Conservation (phyloP, 139 green algal species). For the Ettlia oleoabundans region DNA sequence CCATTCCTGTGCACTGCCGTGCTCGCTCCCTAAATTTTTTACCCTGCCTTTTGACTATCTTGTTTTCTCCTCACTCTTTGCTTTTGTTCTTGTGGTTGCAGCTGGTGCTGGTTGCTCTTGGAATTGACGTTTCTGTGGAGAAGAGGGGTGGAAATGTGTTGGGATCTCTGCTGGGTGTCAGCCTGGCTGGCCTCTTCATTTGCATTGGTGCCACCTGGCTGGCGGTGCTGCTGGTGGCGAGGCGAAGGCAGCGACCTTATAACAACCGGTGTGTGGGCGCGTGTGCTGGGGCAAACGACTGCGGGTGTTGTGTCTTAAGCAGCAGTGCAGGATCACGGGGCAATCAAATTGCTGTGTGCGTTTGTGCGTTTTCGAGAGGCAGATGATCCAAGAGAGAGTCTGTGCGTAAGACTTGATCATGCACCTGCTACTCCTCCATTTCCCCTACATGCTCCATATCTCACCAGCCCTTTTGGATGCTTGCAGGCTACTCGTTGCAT, state of each 20-base stretch:
- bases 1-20: too few species aligned
- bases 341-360: too few species aligned
- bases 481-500: neutral
- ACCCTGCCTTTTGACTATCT: too few species aligned
- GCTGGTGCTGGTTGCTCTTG: slow-evolving; percentile 42
- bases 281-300: neutral
- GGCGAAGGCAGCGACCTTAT: neutral
- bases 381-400: too few species aligned
- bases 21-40: too few species aligned
- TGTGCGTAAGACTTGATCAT: too few species aligned
- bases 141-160: slow-evolving; percentile 11
- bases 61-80: too few species aligned
- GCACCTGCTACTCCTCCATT: neutral
- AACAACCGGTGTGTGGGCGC: neutral
- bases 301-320: too few species aligned
- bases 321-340: too few species aligned
- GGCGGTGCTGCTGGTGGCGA: neutral
- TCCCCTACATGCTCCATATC: neutral
- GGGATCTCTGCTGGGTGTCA: slow-evolving; percentile 23
- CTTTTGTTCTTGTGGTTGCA: too few species aligned
- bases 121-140: slow-evolving; percentile 30
- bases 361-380: too few species aligned
- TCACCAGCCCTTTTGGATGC: neutral
- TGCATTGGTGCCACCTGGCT: neutral
- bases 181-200: slow-evolving; percentile 33